phyloP scores from a whole-genome alignment of 768 basidiomycete species.

The Suillus weaverae region DNA sequence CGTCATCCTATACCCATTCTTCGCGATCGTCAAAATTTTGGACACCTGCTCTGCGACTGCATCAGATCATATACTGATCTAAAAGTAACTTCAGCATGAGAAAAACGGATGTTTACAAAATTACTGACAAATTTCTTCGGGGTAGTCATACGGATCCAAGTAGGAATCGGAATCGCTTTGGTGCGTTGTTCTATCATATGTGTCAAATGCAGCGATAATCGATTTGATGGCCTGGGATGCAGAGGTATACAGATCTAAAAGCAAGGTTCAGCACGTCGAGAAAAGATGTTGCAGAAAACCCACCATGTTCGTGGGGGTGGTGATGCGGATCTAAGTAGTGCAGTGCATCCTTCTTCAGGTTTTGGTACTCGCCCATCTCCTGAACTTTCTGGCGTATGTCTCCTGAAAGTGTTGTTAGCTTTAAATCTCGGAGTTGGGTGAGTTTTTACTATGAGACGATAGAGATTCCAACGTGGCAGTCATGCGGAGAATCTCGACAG shows the following conservation, averaged over 20 bases:
- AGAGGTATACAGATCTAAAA: neutral
- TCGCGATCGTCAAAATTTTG: neutral
- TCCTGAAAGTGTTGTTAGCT: neutral
- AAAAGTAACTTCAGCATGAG: neutral
- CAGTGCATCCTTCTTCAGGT: neutral
- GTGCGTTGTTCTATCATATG: neutral
- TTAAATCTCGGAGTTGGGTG: neutral
- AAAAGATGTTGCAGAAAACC: neutral
- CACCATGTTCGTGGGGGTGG: neutral
- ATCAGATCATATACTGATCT: neutral
- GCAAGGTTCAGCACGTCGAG: neutral
- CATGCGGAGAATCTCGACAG: neutral
- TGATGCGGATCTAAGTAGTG: neutral
- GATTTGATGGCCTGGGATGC: neutral
- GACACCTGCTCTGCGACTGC: neutral
- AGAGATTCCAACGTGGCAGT: neutral
- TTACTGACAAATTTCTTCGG: neutral
- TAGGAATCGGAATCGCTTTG: no score
- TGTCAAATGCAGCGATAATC: neutral
- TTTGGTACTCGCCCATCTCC: neutral
- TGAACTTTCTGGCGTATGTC: neutral
- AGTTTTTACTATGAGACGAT: neutral
- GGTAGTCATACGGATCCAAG: neutral
- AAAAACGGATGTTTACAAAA: neutral
- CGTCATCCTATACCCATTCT: neutral